Evolutionary conservation across 352 stramenopile genomes (phyloP), one percentile per base, ranked within the genome.

Genomic region (Pelagophyceae sp.): DNA sequence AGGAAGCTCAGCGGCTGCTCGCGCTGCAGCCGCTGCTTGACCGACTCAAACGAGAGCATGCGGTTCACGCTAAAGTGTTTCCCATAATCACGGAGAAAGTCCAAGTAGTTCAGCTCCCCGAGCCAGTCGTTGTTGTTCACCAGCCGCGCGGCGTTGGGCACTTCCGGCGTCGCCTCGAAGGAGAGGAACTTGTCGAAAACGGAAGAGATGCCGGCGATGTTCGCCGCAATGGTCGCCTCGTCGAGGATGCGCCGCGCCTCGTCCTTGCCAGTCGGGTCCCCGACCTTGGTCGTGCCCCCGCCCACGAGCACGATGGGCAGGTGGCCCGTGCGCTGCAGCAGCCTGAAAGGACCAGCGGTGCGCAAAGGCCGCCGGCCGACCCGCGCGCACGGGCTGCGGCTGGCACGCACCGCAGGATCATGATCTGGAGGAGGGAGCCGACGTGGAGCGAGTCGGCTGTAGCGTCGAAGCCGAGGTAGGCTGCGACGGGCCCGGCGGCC

Each of bases 91-190:
- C 96, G 90, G 79, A 99, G 91, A 87, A 98, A 99, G 75, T 96
- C 86, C 65, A 99, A 86, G 45, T 96, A 97, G 40, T 91, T 94
- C 80, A 99, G 92, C 38, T 86, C 78, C 6, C 86, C 89, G 76
- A 99, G 90, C 96, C 96, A 99, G 76, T 98, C 93, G 69, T 96
- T 89, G 79, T 99, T 99, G 84, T 99, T 98, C 45, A 98, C 93
- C 79, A 99, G 89, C 51, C 97, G 86, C 19, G 95, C 95, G 72
- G 94, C 92, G 1, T 86, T 96, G 65, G 85, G 72, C n/a, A n/a
- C n/a, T n/a, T n/a, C n/a, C n/a, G n/a, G n/a, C 5, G 35, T 27
- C 38, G 76, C 71, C 78, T 91, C 87, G 84, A 99, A 98, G 50
- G 93, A 87, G 25, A 99, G 83, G 78, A 99, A 96, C 45, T 93